Percentiles rank a stretch among this genome's conserved stretches.
Evolutionary conservation across 176 grass and related monocot species (phyloP).

Genomic region (Melocanna baccifera): DNA sequence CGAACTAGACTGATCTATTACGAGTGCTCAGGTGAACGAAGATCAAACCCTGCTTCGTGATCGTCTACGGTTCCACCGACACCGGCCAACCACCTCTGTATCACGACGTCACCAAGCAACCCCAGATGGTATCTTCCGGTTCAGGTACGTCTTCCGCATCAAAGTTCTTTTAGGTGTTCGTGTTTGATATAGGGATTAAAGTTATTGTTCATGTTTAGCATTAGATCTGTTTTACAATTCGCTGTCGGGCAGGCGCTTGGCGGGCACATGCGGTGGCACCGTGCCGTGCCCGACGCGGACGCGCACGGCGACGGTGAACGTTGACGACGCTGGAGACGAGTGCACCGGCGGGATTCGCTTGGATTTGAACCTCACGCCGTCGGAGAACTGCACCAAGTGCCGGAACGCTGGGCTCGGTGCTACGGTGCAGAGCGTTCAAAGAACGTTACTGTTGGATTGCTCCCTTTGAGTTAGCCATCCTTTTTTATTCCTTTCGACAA

Average conservation of each 20-base stretch:
- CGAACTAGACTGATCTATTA: no score
- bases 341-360: slow-evolving; percentile 24
- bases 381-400: slow-evolving; percentile 36
- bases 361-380: slow-evolving; percentile 59
- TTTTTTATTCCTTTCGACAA: background rate
- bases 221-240: no score
- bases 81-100: no score
- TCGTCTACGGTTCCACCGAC: no score
- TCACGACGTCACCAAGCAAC: no score
- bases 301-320: background rate
- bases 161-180: no score
- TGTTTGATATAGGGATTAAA: no score
- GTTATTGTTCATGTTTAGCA: no score
- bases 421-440: background rate
- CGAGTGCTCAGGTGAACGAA: no score
- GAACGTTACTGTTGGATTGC: slow-evolving; percentile 21
- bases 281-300: background rate
- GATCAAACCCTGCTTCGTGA: no score
- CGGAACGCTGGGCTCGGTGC: background rate
- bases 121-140: no score
- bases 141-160: no score
- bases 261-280: slow-evolving; percentile 64
- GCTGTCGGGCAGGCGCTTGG: slow-evolving; percentile 57
- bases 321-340: background rate
- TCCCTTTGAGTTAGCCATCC: background rate